Percentiles rank a stretch among this genome's conserved stretches.
Conservation (phyloP, 2,329 filamentous ascomycete species). For the Fusarium anguioides region DNA sequence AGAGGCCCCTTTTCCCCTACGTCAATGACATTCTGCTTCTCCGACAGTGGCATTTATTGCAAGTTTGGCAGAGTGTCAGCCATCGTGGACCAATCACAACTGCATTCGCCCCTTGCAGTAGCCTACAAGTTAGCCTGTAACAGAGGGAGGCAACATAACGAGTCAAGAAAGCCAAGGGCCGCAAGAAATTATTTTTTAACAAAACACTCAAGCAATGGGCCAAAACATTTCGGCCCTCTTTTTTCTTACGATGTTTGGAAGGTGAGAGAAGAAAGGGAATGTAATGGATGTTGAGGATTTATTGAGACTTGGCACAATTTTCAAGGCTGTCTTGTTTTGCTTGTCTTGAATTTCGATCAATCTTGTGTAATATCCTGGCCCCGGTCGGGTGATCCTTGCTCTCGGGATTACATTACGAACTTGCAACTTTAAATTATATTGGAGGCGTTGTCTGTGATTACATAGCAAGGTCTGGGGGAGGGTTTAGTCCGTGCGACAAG, state of each 20-base stretch:
- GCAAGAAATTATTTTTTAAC: constrained; percentile 4
- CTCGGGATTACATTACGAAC: constrained; percentile 25
- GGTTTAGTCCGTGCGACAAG: constrained; percentile 20
- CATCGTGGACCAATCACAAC: constrained; percentile 3
- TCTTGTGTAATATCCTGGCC: not conserved
- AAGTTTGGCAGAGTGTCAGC: not conserved
- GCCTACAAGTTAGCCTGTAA: constrained; percentile 21
- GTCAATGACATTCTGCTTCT: constrained; percentile 20
- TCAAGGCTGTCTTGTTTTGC: constrained; percentile 13
- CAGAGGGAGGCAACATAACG: constrained; percentile 10
- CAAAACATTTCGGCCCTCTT: not conserved
- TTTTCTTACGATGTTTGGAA: not conserved
- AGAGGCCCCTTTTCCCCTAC: not conserved
- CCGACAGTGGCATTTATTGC: constrained; percentile 19
- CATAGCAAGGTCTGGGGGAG: constrained; percentile 7
- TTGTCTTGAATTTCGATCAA: constrained; percentile 15
- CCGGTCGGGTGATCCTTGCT: constrained; percentile 16
- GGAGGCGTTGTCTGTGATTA: constrained; percentile 19
- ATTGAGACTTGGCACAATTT: constrained; percentile 5
- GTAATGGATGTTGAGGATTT: too few species aligned
- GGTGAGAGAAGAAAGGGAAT: not conserved
- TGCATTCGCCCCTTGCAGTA: constrained; percentile 27
- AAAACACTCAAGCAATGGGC: not conserved
- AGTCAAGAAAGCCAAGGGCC: constrained; percentile 21
- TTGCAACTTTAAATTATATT: constrained; percentile 33